These are phyloP conservation scores for Leucaena leucocephala DNA, from an alignment of 306 rosid genomes.

Conservation along the genomic window DNA sequence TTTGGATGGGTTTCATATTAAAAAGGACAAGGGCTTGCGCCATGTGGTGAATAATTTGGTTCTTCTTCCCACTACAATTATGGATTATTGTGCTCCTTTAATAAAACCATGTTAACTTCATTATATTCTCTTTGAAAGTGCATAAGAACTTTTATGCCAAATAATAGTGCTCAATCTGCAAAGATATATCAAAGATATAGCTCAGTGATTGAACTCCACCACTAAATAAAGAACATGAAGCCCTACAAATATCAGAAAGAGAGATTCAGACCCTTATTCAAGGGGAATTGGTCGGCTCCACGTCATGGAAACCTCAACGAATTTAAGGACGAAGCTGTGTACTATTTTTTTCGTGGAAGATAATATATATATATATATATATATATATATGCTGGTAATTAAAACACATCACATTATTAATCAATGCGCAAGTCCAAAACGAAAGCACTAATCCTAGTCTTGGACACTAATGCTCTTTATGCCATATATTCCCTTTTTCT, in stretches of 20 bases:
- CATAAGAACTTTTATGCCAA: constrained; percentile 43
- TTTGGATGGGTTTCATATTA: constrained; percentile 5
- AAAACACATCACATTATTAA: constrained; percentile 40
- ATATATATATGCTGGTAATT: neutral
- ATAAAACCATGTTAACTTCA: constrained; percentile 32
- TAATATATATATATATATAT: neutral
- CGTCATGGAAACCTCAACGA: constrained; percentile 58
- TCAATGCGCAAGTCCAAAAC: constrained; percentile 37
- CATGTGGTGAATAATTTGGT: constrained; percentile 37
- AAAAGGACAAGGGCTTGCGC: constrained; percentile 24
- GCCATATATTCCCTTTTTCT: constrained; percentile 40
- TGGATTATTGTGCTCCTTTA: constrained; percentile 41
- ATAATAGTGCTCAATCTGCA: constrained; percentile 42
- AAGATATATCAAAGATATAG: constrained; percentile 50
- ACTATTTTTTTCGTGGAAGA: neutral
- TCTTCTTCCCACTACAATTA: constrained; percentile 45
- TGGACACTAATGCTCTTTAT: constrained; percentile 39
- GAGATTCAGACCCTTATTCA: constrained; percentile 52
- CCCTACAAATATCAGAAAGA: constrained; percentile 55
- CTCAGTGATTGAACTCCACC: constrained; percentile 65
- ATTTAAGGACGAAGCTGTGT: neutral
- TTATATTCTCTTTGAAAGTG: constrained; percentile 48
- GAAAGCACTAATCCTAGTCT: constrained; percentile 42
- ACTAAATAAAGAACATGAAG: constrained; percentile 57
- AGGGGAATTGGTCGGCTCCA: constrained; percentile 62